Conservation (phyloP, 805 yeast genomes). For the Saccharomycopsis babjevae region DNA sequence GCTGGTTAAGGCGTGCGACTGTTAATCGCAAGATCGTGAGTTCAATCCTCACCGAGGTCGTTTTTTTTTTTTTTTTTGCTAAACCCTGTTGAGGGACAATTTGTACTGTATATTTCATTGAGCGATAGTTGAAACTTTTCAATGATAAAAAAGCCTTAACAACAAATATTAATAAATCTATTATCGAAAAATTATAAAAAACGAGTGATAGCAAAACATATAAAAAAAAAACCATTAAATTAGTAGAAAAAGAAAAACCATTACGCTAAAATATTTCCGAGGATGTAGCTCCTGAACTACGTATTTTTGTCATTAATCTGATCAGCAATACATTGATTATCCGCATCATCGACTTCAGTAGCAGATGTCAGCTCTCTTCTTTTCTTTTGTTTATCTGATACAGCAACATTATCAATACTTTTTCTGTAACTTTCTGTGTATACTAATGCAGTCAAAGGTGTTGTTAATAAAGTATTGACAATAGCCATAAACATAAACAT, state of each 20-base stretch:
- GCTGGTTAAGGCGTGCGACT: slow-evolving; percentile 56
- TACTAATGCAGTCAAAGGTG: slow-evolving; percentile 53
- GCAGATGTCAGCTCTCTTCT: not conserved
- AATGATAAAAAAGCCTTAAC: not conserved
- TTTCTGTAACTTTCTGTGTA: slow-evolving; percentile 58
- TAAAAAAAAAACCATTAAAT: too few relatives aligned
- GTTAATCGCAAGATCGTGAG: slow-evolving; percentile 58
- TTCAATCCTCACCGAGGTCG: slow-evolving; percentile 53
- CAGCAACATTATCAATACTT: slow-evolving; percentile 24
- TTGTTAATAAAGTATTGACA: slow-evolving; percentile 67
- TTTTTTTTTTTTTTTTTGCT: slow-evolving; percentile 17
- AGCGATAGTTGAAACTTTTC: not conserved
- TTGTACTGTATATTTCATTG: too few relatives aligned
- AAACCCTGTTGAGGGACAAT: not conserved
- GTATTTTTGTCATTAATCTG: not conserved
- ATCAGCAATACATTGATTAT: not conserved
- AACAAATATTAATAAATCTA: not conserved
- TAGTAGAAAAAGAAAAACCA: too few relatives aligned
- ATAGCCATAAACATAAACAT: slow-evolving; percentile 82
- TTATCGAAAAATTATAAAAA: not conserved
- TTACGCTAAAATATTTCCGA: too few relatives aligned
- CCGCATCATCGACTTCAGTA: not conserved
- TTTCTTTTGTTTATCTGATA: not conserved
- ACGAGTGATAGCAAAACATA: not conserved
- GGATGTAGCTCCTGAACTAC: not conserved